Conservation (phyloP, 177 flowering plant species). For the Vitis hybrid region DNA sequence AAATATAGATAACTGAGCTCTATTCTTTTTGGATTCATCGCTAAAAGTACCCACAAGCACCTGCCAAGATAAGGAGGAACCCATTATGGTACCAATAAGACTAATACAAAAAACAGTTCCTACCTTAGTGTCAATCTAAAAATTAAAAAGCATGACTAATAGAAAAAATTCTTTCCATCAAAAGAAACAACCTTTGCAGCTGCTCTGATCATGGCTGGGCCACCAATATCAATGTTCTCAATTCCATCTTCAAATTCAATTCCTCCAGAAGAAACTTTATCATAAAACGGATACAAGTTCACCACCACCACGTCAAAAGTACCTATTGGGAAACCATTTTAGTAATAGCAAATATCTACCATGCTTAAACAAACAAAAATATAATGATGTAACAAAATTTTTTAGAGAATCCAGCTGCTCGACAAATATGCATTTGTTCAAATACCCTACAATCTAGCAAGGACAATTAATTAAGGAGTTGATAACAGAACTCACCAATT, state of each 20-base stretch:
- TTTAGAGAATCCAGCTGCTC: background rate
- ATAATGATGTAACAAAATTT: too few species aligned
- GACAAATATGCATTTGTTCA: background rate
- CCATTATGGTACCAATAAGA: too few species aligned
- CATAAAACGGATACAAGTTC: constrained; percentile 91
- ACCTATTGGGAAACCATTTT: constrained; percentile 44
- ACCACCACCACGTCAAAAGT: constrained; percentile 94
- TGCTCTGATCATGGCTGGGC: constrained; percentile 99
- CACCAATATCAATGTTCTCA: constrained; percentile 99
- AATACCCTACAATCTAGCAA: background rate
- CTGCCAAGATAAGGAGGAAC: too few species aligned
- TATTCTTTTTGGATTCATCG: too few species aligned
- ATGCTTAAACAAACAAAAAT: background rate
- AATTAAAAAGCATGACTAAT: background rate
- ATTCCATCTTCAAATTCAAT: constrained; percentile 88
- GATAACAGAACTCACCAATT: constrained; percentile 57
- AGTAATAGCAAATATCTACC: background rate
- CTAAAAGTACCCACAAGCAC: too few species aligned
- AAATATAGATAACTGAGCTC: too few species aligned
- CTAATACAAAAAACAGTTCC: too few species aligned
- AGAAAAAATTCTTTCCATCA: background rate
- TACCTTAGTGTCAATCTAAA: background rate
- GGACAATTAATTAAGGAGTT: background rate
- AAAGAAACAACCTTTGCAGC: constrained; percentile 83
- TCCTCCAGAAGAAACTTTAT: constrained; percentile 75